Conservation (phyloP, 306 rosid genomes). For the Citrullus mucosospermus region DNA sequence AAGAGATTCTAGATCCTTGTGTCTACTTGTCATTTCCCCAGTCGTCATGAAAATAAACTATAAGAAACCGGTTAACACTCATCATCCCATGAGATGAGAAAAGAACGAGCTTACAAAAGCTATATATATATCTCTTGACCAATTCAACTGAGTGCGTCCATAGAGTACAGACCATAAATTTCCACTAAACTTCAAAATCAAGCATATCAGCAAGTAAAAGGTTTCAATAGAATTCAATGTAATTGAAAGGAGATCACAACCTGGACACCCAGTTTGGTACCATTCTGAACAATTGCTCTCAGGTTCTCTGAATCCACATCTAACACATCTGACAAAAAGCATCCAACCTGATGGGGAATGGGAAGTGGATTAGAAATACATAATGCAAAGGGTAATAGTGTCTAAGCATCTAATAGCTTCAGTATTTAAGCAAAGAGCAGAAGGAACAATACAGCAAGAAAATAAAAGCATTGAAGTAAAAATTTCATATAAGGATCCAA, state of each 20-base stretch:
- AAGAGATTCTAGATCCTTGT: slow-evolving; percentile 30
- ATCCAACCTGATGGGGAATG: slow-evolving; percentile 54
- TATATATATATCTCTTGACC: not conserved
- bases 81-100: not conserved
- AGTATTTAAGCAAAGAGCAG: not conserved
- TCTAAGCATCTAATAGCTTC: not conserved
- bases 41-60: slow-evolving; percentile 56
- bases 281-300: slow-evolving; percentile 30
- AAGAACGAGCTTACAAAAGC: slow-evolving; percentile 5
- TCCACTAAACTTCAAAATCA: not conserved
- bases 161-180: not conserved
- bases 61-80: slow-evolving; percentile 20
- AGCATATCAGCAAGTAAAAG: not conserved
- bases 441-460: not conserved
- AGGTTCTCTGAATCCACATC: slow-evolving; percentile 36
- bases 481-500: not conserved
- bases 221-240: not conserved
- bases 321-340: slow-evolving; percentile 34
- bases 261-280: slow-evolving; percentile 40
- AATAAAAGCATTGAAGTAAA: not conserved
- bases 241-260: slow-evolving; percentile 27
- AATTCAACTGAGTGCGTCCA: not conserved
- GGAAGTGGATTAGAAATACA: slow-evolving; percentile 8
- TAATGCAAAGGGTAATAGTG: not conserved
- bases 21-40: slow-evolving; percentile 19